A percentile compares a stretch with the other conserved stretches of the same genome.
phyloP scores from a whole-genome alignment of 371 early-diverging fungal genomes.

The Mortierella sp. region DNA sequence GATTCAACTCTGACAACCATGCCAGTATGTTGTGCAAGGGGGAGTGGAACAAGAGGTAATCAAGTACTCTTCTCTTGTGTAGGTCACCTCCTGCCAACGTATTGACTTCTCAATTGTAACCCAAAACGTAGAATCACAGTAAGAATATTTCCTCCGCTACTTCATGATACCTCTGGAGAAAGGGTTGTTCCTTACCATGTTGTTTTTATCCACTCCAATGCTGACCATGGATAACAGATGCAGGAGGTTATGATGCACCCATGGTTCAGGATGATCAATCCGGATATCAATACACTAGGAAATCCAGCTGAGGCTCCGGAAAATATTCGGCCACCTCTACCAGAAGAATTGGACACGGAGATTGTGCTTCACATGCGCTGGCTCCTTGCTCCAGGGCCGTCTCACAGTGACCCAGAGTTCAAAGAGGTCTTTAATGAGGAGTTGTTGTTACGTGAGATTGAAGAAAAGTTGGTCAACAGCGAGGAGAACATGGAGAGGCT shows the following conservation, averaged over 20 bases:
- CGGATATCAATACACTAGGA: conserved; percentile 27
- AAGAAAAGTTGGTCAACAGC: conserved; percentile 43
- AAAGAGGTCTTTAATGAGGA: conserved; percentile 58
- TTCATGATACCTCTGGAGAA: background rate
- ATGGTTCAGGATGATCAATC: conserved; percentile 64
- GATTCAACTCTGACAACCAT: too few relatives aligned
- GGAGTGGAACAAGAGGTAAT: too few relatives aligned
- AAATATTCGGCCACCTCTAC: conserved; percentile 23
- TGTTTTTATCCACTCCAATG: background rate
- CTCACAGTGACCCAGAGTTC: conserved; percentile 46
- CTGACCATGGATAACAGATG: conserved; percentile 43
- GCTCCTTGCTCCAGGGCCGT: conserved; percentile 55
- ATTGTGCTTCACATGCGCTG: conserved; percentile 53
- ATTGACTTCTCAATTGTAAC: conserved; percentile 65
- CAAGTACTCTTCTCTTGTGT: too few relatives aligned
- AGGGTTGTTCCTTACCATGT: background rate
- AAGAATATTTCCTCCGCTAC: conserved; percentile 8
- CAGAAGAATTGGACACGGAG: conserved; percentile 58
- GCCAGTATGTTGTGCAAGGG: too few relatives aligned
- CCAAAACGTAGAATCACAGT: conserved; percentile 64
- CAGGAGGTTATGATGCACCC: conserved; percentile 66
- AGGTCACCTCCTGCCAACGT: too few relatives aligned
- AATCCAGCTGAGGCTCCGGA: conserved; percentile 46
- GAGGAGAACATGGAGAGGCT: conserved; percentile 65
- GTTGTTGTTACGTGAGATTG: conserved; percentile 46